These are phyloP conservation scores for Orbilia quercus DNA, from an alignment of 2,329 filamentous ascomycete genomes.

Conservation along the genomic window DNA sequence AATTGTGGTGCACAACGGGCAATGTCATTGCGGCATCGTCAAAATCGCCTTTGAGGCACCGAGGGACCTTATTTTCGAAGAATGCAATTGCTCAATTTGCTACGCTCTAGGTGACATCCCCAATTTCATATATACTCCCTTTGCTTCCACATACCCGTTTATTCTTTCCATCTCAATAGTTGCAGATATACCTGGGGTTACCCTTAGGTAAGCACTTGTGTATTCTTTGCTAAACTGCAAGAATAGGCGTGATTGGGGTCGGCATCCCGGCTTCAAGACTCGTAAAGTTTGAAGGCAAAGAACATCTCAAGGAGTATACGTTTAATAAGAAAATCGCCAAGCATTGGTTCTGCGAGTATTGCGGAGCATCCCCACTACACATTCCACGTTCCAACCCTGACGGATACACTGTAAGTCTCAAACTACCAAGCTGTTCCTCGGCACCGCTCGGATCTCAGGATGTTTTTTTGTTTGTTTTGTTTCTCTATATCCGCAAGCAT, in stretches of 20 bases:
- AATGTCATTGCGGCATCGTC: slow-evolving; percentile 53
- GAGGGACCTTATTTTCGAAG: slow-evolving; percentile 50
- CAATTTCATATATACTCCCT: slow-evolving; percentile 36
- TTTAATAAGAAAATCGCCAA: slow-evolving; percentile 54
- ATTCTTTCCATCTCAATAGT: slow-evolving; percentile 18
- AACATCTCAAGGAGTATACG: slow-evolving; percentile 49
- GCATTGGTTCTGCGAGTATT: slow-evolving; percentile 36
- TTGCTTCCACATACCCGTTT: slow-evolving; percentile 18
- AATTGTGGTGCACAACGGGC: slow-evolving; percentile 47
- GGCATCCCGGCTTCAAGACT: slow-evolving; percentile 55
- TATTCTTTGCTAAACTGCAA: slow-evolving; percentile 36
- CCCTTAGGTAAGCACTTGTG: no score
- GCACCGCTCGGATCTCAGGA: neutral
- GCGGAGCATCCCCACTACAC: slow-evolving; percentile 47
- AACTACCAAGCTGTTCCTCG: neutral
- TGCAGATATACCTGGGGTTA: no score
- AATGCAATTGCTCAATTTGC: slow-evolving; percentile 56
- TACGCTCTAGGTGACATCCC: slow-evolving; percentile 52
- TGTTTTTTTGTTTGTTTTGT: neutral
- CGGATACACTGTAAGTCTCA: slow-evolving; percentile 50
- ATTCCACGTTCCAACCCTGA: slow-evolving; percentile 49
- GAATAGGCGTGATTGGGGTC: slow-evolving; percentile 54
- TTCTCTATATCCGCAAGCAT: slow-evolving; percentile 7
- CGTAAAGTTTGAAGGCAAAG: slow-evolving; percentile 54
- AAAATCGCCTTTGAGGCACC: slow-evolving; percentile 51